phyloP scores from a whole-genome alignment of 2,329 filamentous ascomycete species.

The Venturia pyrina region DNA sequence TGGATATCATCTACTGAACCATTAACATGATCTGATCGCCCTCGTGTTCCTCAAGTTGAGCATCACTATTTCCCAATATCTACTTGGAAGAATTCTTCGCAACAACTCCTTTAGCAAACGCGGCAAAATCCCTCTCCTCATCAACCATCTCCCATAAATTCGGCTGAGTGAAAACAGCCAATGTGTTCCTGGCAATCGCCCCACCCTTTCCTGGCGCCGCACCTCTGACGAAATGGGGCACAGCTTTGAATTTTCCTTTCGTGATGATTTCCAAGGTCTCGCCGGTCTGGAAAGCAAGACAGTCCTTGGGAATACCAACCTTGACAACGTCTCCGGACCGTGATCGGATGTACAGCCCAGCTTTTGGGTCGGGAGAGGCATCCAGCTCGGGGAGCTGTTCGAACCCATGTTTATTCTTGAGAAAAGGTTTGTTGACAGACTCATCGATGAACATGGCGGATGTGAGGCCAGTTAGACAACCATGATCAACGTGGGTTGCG shows the following conservation, averaged over 20 bases:
- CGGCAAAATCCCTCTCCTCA: conserved; percentile 59
- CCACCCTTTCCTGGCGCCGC: conserved; percentile 45
- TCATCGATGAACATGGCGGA: conserved; percentile 96
- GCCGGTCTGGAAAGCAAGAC: conserved; percentile 92
- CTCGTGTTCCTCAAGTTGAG: background rate
- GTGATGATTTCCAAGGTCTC: conserved; percentile 89
- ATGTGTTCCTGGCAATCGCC: conserved; percentile 56
- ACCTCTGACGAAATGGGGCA: conserved; percentile 89
- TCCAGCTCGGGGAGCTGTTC: conserved; percentile 56
- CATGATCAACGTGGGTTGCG: conserved; percentile 80
- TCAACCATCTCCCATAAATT: conserved; percentile 77
- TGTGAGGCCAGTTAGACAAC: conserved; percentile 87
- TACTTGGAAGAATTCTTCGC: conserved; percentile 31
- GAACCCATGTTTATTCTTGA: conserved; percentile 22
- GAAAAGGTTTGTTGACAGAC: conserved; percentile 28
- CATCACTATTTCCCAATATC: background rate
- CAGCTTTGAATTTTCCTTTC: conserved; percentile 80
- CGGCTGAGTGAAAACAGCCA: conserved; percentile 95
- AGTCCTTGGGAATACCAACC: conserved; percentile 81
- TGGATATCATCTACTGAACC: too few species aligned
- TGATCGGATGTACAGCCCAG: conserved; percentile 90
- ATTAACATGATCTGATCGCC: too few species aligned
- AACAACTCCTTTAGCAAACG: conserved; percentile 53
- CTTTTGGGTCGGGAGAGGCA: conserved; percentile 67
- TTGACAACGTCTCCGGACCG: conserved; percentile 75